Conservation (phyloP, 139 green algal species). For the Chlamydomonas urium region DNA sequence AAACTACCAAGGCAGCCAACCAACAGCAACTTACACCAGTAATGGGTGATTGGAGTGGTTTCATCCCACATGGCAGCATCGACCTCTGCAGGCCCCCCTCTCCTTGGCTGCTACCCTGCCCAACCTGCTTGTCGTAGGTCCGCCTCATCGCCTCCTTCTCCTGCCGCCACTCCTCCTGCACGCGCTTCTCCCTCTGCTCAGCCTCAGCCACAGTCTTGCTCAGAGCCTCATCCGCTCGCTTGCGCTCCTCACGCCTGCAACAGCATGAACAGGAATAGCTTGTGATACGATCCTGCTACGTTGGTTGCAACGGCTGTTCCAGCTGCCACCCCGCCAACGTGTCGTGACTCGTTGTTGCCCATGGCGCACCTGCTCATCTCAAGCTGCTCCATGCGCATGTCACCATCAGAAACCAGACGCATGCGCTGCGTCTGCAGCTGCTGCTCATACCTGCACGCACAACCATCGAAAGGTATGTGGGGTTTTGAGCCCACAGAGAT, state of each 20-base stretch:
- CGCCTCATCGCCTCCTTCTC: slow-evolving; percentile 34
- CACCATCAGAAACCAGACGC: slow-evolving; percentile 41
- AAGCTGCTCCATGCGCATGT: slow-evolving; percentile 43
- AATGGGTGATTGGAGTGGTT: too few species aligned
- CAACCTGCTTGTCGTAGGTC: slow-evolving; percentile 44
- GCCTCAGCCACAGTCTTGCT: slow-evolving; percentile 26
- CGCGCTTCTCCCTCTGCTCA: slow-evolving; percentile 22
- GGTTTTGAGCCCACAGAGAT: neutral
- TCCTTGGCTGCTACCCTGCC: too few species aligned
- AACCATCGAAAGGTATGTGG: neutral
- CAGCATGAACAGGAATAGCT: neutral
- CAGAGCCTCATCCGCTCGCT: slow-evolving; percentile 31
- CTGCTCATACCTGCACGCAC: slow-evolving; percentile 23
- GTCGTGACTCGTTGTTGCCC: neutral
- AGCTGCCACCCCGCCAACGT: too few species aligned
- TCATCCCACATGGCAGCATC: too few species aligned
- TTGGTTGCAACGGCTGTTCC: too few species aligned
- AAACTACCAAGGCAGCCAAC: too few species aligned
- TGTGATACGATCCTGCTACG: too few species aligned
- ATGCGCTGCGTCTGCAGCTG: slow-evolving; percentile 38
- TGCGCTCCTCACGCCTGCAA: slow-evolving; percentile 43
- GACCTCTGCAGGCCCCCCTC: too few species aligned
- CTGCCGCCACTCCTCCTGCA: slow-evolving; percentile 22
- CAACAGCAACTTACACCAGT: too few species aligned
- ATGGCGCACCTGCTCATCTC: slow-evolving; percentile 25